Conservation (phyloP, 2,329 filamentous ascomycete species). For the Ophiostoma ips region DNA sequence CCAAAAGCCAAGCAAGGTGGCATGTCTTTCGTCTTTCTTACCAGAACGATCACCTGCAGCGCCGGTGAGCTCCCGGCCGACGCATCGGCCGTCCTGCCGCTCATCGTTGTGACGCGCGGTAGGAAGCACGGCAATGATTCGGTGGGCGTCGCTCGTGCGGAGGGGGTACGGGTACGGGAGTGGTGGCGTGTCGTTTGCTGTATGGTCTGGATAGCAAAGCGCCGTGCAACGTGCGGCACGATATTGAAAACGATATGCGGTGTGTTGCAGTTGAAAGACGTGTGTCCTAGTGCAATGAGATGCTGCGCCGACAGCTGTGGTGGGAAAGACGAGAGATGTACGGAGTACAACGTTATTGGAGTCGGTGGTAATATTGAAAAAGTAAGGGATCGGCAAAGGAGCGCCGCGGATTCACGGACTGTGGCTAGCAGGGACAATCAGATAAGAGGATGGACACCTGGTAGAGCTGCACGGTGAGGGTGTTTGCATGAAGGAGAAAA, state of each 20-base stretch:
- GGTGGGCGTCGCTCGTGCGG: not conserved
- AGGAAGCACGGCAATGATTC: not conserved
- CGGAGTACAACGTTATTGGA: too few species aligned
- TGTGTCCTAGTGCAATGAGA: too few species aligned
- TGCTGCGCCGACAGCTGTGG: too few species aligned
- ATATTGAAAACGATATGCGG: too few species aligned
- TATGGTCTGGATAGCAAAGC: too few species aligned
- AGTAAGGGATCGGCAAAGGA: too few species aligned
- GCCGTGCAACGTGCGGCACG: not conserved
- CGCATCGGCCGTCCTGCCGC: slow-evolving; percentile 10
- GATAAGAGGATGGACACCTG: not conserved
- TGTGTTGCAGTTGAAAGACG: not conserved
- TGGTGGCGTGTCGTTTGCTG: too few species aligned
- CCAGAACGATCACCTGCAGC: slow-evolving; percentile 62
- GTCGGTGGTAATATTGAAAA: too few species aligned
- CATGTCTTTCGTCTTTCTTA: slow-evolving; percentile 35
- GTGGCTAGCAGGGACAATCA: not conserved
- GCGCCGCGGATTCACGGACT: not conserved
- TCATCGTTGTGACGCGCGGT: slow-evolving; percentile 6
- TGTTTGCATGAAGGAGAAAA: not conserved
- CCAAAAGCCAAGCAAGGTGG: not conserved
- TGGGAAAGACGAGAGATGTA: too few species aligned
- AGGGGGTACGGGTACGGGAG: not conserved
- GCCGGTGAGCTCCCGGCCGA: slow-evolving; percentile 25
- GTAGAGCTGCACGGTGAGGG: not conserved